phyloP scores from a whole-genome alignment of 352 stramenopile species.

The Phytophthora constricta region DNA sequence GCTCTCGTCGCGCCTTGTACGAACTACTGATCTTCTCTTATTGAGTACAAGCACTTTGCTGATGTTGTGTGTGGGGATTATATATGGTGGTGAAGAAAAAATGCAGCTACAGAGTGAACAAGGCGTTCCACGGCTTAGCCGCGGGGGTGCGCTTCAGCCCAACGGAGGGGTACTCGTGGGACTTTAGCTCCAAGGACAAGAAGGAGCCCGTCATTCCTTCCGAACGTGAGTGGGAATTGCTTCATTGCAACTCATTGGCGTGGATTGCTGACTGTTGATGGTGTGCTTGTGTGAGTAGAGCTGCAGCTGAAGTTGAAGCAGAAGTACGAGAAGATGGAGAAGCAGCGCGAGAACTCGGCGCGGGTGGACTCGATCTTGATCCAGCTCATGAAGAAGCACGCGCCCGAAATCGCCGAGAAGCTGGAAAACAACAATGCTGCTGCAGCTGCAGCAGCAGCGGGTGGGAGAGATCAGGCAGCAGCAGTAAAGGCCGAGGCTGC shows the following conservation, averaged over 20 bases:
- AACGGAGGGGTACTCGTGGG: constrained; percentile 87
- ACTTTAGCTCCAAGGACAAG: constrained; percentile 88
- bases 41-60: constrained; percentile 9
- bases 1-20: constrained; percentile 85
- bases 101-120: constrained; percentile 87
- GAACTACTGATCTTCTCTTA: constrained; percentile 6
- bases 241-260: not conserved
- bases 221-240: constrained; percentile 56
- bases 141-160: constrained; percentile 87
- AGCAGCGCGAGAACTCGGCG: constrained; percentile 84
- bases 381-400: constrained; percentile 87
- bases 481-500: constrained; percentile 39
- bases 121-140: constrained; percentile 79
- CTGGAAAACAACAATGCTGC: constrained; percentile 61
- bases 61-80: constrained; percentile 2
- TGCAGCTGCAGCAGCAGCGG: constrained; percentile 9
- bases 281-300: constrained; percentile 43
- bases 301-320: constrained; percentile 88
- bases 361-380: constrained; percentile 85
- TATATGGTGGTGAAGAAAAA: constrained; percentile 68
- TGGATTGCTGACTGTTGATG: too few species aligned
- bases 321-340: constrained; percentile 89
- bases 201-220: constrained; percentile 86
- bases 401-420: constrained; percentile 85
- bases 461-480: constrained; percentile 12